Evolutionary conservation across 192 early-diverging fungal genomes (phyloP), one percentile per base, ranked within the genome.

Genomic region (Anaeromyces robustus): DNA sequence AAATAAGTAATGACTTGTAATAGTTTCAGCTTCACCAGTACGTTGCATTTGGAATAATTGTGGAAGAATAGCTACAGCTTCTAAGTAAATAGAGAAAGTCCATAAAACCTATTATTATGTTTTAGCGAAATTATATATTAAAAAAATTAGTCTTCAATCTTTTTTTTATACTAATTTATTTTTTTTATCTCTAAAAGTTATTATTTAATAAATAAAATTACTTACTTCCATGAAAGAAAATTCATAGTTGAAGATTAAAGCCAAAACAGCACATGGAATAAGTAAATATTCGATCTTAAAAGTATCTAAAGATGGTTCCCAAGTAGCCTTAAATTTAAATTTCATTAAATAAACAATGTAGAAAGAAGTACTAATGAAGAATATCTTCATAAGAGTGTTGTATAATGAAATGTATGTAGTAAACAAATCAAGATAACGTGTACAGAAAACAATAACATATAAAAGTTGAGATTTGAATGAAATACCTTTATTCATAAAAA

Each of bases 1-100:
- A 90, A 99, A 99, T 77, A 99, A 86, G 85, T 99, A 99, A 86
- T 99, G 98, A 17, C 96, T 95, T 13, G 97, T 99, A 85, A 99
- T 98, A n/a, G 96, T 98, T 85, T 99, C 97, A 17, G 96, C 96
- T 86, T 98, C 97, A 30, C 97, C 96, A 3, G 97, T 98, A 79
- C 96, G 92, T n/a, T 93, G 91, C 82, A 99, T 88, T 88, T 97
- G 96, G 88, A 97, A 98, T 19, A 99, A 90, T 83, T 99, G 98
- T 30, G 98, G 98, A 79, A 99, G 86, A 84, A 99, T 99, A 9
- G 98, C 98, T 0, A 97, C 95, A 11, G 96, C 88, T 85, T 99
- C 98, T 80, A 99, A 88, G 81, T 93, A 98, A 81, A 99, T 93
- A 29, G 97, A 98, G 86, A 98, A 99, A 16, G 96, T 88, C 98